A percentile compares a stretch with the other conserved stretches of the same genome.
Evolutionary conservation across 2,329 filamentous ascomycete genomes (phyloP).

Genomic region (Colletotrichum melonis): DNA sequence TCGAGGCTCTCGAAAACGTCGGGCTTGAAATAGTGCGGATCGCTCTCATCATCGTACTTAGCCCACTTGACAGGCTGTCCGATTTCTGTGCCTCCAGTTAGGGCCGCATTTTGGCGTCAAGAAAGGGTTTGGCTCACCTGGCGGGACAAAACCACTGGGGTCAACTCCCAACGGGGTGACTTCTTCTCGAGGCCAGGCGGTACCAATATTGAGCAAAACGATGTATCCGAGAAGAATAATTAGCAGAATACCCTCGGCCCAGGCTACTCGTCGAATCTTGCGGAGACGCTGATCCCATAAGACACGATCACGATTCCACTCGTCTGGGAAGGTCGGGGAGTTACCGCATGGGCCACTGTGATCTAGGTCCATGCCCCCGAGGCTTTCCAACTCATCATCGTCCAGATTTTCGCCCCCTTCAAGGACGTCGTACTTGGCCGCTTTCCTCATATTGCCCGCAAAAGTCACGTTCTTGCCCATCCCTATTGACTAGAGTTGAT

Average conservation of each 20-base stretch:
- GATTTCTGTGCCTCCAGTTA: not conserved
- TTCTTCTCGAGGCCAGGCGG: not conserved
- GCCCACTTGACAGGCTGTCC: constrained; percentile 24
- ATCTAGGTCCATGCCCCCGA: constrained; percentile 4
- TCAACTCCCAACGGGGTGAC: constrained; percentile 10
- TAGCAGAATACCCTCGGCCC: constrained; percentile 1
- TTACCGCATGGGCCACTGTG: not conserved
- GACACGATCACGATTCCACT: constrained; percentile 15
- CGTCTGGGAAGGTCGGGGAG: constrained; percentile 15
- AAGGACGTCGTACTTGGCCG: constrained; percentile 9
- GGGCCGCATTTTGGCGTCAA: not conserved
- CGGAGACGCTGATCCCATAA: constrained; percentile 9
- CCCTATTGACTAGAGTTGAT: not conserved
- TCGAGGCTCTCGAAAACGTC: constrained; percentile 23
- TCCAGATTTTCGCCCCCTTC: not conserved
- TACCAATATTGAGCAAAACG: not conserved
- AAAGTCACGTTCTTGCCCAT: constrained; percentile 21
- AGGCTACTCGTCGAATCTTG: constrained; percentile 1
- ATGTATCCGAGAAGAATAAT: not conserved
- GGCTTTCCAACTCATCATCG: constrained; percentile 10
- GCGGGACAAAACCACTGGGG: constrained; percentile 23
- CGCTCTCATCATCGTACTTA: constrained; percentile 22
- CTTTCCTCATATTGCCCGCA: not conserved
- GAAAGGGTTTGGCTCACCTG: not conserved
- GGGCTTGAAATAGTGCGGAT: constrained; percentile 22